Base-by-base conservation (phyloP, 345 rosid species). In the Zanthoxylum bungeanum region DNA sequence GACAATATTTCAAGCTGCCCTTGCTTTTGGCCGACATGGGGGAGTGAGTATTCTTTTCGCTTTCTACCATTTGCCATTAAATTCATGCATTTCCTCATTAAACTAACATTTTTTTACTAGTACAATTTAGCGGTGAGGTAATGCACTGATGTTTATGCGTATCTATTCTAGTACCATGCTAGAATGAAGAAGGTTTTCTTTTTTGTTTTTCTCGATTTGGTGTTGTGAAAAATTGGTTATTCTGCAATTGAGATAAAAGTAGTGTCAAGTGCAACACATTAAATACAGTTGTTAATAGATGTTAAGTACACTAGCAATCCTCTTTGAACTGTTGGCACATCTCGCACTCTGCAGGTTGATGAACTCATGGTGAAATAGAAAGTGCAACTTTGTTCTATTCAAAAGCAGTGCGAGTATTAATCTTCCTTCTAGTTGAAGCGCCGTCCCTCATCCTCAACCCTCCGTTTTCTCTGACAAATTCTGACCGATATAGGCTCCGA, bases 401-500 rank as follows among this genome's bases (percentile, higher is more conserved):
- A 9, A 92, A 81, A 77, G 98, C 98, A 17, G 86, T 87, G 69
- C 81, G 83, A 19, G 81, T 95, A 81, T 72, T 95, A 60, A 78
- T 83, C 56, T 92, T 95, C 76, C 97, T 95, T 72, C 72, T 91
- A 64, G 90, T 89, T 60, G 99, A 95, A 80, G 99, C 99, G 49
- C 96, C 97, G 7, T 87, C 91, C 10, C 93, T 92, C 65, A 83
- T 86, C 71, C 83, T 95, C 42, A 95, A 89, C 72, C 99, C 98
- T 19, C 93, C 96, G 1, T 82, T 95, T 73, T 92, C 94, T 25
- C 94, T 95, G 68, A 93, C 99, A 73, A 91, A 88, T 83, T 87
- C 93, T 8, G 93, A 87, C 65, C 85, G 90, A 60, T 80, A 78
- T 60, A 84, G 96, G 66, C 96, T 95, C 16, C 79, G 83, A 19